Evolutionary conservation across 1,284 basidiomycete species (phyloP).

Genomic region (Fistulina hepatica): DNA sequence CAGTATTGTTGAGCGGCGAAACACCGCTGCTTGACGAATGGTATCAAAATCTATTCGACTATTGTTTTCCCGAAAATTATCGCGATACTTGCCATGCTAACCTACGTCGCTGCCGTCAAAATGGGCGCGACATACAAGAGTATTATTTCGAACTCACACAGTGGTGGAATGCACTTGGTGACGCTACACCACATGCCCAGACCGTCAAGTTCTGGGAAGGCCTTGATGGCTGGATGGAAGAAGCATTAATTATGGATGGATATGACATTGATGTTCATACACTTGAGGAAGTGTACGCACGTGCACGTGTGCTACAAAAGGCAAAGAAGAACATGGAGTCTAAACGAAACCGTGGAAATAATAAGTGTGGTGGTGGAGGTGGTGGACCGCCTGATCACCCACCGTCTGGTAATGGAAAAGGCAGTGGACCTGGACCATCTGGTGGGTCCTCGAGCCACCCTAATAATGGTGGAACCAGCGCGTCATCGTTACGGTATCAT

Average conservation of each 20-base stretch:
- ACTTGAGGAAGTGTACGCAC: background rate
- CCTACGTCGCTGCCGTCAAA: background rate
- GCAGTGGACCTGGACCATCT: too few relatives aligned
- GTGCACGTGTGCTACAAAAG: too few relatives aligned
- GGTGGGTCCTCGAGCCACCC: too few relatives aligned
- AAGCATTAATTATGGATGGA: background rate
- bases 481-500: too few relatives aligned
- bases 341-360: too few relatives aligned
- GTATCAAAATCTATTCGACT: background rate
- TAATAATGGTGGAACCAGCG: too few relatives aligned
- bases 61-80: slow-evolving; percentile 1
- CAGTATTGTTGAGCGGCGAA: background rate
- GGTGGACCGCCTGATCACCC: too few relatives aligned
- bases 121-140: background rate
- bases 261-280: background rate
- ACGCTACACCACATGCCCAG: background rate
- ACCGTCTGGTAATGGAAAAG: too few relatives aligned
- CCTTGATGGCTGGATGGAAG: background rate
- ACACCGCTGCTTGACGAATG: background rate
- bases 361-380: too few relatives aligned
- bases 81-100: background rate
- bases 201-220: background rate
- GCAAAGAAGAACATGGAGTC: too few relatives aligned
- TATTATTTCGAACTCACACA: background rate
- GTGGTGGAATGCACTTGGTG: background rate